Evolutionary conservation across 1,284 basidiomycete species (phyloP).

Genomic region (Bondarzewia mesenterica): DNA sequence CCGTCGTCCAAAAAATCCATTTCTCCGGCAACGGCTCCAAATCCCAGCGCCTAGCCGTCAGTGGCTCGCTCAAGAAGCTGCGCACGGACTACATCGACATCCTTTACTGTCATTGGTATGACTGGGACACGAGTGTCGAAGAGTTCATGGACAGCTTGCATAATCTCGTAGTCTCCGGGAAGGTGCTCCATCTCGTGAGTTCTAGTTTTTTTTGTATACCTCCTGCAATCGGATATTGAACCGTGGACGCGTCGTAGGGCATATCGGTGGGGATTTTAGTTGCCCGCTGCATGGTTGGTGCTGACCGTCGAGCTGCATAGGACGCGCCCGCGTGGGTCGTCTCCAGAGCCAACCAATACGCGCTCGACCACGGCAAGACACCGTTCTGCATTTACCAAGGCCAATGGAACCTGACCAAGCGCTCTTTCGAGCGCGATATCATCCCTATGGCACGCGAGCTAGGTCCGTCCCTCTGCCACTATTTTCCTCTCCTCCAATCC

Average conservation of each 20-base stretch:
- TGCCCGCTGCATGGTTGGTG: neutral
- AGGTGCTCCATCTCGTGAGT: slow-evolving; percentile 37
- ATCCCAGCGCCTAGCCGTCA: slow-evolving; percentile 24
- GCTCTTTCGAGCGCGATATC: slow-evolving; percentile 46
- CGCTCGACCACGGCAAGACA: slow-evolving; percentile 21
- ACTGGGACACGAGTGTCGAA: slow-evolving; percentile 34
- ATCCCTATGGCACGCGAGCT: slow-evolving; percentile 40
- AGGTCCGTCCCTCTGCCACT: neutral
- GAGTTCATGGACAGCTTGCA: slow-evolving; percentile 46
- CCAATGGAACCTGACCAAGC: slow-evolving; percentile 39
- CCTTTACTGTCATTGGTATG: slow-evolving; percentile 37
- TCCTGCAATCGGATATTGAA: neutral
- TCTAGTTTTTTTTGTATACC: neutral
- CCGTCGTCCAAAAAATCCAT: slow-evolving; percentile 18
- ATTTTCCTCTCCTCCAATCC: neutral
- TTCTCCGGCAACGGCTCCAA: slow-evolving; percentile 31
- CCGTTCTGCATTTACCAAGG: slow-evolving; percentile 49
- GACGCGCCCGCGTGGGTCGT: slow-evolving; percentile 23
- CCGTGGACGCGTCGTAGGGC: slow-evolving; percentile 11
- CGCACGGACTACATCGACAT: slow-evolving; percentile 36
- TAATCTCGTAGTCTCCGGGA: slow-evolving; percentile 30
- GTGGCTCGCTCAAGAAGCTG: slow-evolving; percentile 34
- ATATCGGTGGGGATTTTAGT: slow-evolving; percentile 11
- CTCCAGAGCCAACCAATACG: slow-evolving; percentile 20
- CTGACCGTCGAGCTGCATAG: neutral